phyloP scores from a whole-genome alignment of 139 green algal species.

The Axilococcus clingmanii region DNA sequence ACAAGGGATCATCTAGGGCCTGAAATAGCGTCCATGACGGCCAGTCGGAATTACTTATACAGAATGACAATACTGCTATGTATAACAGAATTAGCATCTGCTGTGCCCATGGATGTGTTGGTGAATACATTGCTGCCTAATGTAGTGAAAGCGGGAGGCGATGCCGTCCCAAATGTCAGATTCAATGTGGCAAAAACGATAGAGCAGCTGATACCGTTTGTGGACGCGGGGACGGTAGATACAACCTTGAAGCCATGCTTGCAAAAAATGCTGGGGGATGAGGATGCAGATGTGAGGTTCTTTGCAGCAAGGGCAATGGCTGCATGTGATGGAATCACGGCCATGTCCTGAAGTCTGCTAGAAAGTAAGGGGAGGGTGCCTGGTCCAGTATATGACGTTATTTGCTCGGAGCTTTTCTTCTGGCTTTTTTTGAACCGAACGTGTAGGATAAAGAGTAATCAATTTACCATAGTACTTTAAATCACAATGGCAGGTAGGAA shows the following conservation, averaged over 20 bases:
- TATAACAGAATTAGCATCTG: constrained; percentile 66
- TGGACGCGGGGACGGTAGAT: constrained; percentile 57
- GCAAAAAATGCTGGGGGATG: constrained; percentile 69
- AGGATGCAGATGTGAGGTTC: constrained; percentile 88
- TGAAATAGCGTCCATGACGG: constrained; percentile 38
- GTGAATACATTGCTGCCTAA: constrained; percentile 76
- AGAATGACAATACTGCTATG: constrained; percentile 85
- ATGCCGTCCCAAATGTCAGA: constrained; percentile 80
- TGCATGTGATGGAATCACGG: constrained; percentile 3
- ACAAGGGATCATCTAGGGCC: constrained; percentile 75
- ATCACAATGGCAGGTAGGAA: too few relatives aligned
- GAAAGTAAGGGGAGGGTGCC: too few relatives aligned
- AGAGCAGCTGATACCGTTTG: constrained; percentile 59
- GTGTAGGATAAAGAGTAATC: too few relatives aligned
- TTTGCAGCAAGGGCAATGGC: constrained; percentile 64
- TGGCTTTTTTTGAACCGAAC: too few relatives aligned
- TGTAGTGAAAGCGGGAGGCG: constrained; percentile 63
- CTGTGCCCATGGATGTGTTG: constrained; percentile 73
- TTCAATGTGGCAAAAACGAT: constrained; percentile 93
- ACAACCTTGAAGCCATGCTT: constrained; percentile 74
- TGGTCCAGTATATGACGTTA: constrained; percentile 2
- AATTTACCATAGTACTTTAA: too few relatives aligned
- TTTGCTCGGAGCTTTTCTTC: background rate
- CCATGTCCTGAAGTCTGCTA: too few relatives aligned
- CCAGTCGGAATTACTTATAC: constrained; percentile 90